Conservation (phyloP, 441 rosid genomes). For the Macaranga tanarius region DNA sequence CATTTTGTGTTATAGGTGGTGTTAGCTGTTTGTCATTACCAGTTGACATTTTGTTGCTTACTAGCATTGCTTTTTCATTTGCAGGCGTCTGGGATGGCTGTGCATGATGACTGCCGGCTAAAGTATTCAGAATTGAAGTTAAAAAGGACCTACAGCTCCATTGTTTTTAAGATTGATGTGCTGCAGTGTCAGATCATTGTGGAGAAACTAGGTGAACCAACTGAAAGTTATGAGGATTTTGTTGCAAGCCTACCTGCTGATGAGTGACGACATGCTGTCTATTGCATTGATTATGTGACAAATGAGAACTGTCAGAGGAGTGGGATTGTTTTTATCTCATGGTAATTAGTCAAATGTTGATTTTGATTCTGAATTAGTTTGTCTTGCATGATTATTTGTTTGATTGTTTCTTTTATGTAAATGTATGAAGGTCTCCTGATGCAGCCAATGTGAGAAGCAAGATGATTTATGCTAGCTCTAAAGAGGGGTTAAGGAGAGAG, state of each 20-base stretch:
- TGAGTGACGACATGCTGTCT: constrained; percentile 64
- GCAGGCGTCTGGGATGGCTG: constrained; percentile 17
- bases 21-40: no score
- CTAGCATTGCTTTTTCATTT: not conserved
- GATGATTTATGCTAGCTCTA: constrained; percentile 73
- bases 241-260: constrained; percentile 50
- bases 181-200: not conserved
- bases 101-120: constrained; percentile 4
- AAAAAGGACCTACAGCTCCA: not conserved
- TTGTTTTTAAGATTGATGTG: not conserved
- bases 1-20: not conserved
- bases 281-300: constrained; percentile 56
- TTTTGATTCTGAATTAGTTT: not conserved
- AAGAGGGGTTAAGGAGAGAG: constrained; percentile 63
- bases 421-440: constrained; percentile 55
- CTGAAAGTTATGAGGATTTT: constrained; percentile 50
- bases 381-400: not conserved
- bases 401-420: not conserved
- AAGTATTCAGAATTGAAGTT: not conserved
- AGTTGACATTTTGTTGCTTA: not conserved
- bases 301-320: constrained; percentile 59
- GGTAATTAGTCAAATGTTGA: constrained; percentile 24
- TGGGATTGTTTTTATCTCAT: constrained; percentile 57
- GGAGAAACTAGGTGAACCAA: not conserved
- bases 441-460: constrained; percentile 58